Evolutionary conservation across 1,139 yeast species (phyloP).

Genomic region (Yamadazyma songkhlaensis): DNA sequence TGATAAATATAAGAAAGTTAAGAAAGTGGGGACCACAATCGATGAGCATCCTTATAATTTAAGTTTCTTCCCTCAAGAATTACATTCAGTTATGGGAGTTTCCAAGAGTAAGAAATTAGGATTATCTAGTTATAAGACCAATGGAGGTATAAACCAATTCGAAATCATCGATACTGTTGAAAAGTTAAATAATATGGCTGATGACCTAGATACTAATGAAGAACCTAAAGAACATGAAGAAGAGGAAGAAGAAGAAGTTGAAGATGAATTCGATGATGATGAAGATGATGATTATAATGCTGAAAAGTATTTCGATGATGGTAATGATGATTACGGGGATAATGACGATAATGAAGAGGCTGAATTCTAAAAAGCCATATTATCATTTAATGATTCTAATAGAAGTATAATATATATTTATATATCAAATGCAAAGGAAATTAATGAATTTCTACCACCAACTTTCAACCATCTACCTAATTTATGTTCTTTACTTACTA

Average conservation of each 20-base stretch:
- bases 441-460: conserved; percentile 44
- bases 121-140: conserved; percentile 45
- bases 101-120: conserved; percentile 53
- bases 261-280: conserved; percentile 52
- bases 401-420: not conserved
- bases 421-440: conserved; percentile 30
- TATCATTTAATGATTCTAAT: no score
- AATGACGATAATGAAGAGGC: conserved; percentile 87
- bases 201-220: conserved; percentile 46
- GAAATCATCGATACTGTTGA: conserved; percentile 32
- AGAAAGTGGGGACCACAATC: conserved; percentile 72
- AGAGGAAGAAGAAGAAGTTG: conserved; percentile 33
- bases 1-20: conserved; percentile 68
- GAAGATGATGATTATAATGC: conserved; percentile 63
- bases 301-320: conserved; percentile 59
- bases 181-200: conserved; percentile 59
- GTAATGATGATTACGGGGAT: conserved; percentile 74
- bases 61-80: conserved; percentile 75
- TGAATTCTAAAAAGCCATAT: conserved; percentile 44
- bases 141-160: conserved; percentile 40
- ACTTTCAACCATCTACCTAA: conserved; percentile 73
- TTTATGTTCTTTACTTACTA: conserved; percentile 80
- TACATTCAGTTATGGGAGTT: conserved; percentile 73
- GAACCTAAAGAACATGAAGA: conserved; percentile 41
- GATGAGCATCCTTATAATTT: conserved; percentile 79